Percentiles rank a stretch among this genome's conserved stretches.
Evolutionary conservation across 2,329 filamentous ascomycete species (phyloP).

Genomic region (Penicillium sp.): DNA sequence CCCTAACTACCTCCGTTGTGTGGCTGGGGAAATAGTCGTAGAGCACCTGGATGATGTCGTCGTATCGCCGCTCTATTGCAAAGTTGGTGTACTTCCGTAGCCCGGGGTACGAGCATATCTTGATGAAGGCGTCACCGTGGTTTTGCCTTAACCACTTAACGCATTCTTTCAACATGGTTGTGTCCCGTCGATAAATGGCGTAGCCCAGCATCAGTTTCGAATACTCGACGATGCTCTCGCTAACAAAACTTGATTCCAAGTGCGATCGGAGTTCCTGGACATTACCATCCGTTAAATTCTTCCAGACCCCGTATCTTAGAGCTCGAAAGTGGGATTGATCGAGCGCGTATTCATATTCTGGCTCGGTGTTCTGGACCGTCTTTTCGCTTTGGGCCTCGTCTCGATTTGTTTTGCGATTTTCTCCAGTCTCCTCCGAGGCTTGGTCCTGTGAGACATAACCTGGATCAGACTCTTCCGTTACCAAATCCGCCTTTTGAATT

Average conservation of each 20-base stretch:
- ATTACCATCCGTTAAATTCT: too few species aligned
- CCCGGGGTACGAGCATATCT: too few species aligned
- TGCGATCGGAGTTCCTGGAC: too few species aligned
- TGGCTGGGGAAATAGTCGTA: too few species aligned
- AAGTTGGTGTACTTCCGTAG: not conserved
- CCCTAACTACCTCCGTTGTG: too few species aligned
- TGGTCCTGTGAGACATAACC: not conserved
- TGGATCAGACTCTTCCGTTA: not conserved
- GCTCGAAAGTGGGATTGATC: not conserved
- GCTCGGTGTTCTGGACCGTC: not conserved
- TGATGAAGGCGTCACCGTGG: too few species aligned
- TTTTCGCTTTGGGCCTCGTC: too few species aligned
- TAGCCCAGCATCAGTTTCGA: not conserved
- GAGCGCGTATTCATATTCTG: not conserved
- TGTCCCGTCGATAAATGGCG: not conserved
- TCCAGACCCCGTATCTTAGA: not conserved
- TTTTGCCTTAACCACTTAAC: not conserved
- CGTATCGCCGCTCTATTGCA: not conserved
- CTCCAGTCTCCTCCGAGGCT: not conserved
- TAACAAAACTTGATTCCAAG: too few species aligned
- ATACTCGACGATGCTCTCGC: too few species aligned
- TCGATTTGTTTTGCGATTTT: not conserved
- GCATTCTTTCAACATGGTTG: not conserved
- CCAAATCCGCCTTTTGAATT: not conserved
- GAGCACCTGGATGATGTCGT: not conserved